Evolutionary conservation across 768 basidiomycete genomes (phyloP), one percentile per base, ranked within the genome.

Genomic region (Mycena amicta): DNA sequence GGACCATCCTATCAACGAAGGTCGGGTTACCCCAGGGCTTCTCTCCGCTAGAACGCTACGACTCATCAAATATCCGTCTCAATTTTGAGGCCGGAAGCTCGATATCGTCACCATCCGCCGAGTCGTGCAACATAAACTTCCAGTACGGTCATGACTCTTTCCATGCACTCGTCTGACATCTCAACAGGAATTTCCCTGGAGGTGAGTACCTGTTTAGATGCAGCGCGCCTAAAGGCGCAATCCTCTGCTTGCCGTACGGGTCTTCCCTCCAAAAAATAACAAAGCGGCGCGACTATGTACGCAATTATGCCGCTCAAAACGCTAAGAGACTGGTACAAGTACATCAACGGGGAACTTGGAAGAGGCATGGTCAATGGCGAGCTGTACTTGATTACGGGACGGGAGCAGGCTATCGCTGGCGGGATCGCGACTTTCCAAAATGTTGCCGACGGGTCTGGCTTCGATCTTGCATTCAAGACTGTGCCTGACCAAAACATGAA

Each of bases 1-100:
- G n/a, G 49, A 40, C 37, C 33, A 70, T 50, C 68, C 68, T 31
- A 60, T 72, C 46, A 65, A 74, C 31, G 50, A 29, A 5, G 59
- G 57, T 5, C 61, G 67, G 16, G 68, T 74, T n/a, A 71, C 75
- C 0, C 65, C 57, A 2, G 62, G 58, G 22, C 72, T 73, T 31
- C 53, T 5, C 20, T 64, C 56, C 1, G 5, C 58, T 16, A 6
- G 3, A 2, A 11, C 18, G 2, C n/a, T 31, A 15, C 16, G 40
- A n/a, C 56, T 40, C 30, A 40, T 28, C 8, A 61, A 43, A n/a
- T n/a, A 16, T 23, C 52, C 23, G 6, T 43, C 8, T n/a, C 15
- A 2, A 52, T 15, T 50, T 22, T 15, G 26, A 22, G 16, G 22
- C 22, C 5, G 51, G 51, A 33, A 52, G 30, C 25, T 52, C 16